Evolutionary conservation across 169 alveolate genomes (phyloP).

Genomic region (Plasmodium fragile): DNA sequence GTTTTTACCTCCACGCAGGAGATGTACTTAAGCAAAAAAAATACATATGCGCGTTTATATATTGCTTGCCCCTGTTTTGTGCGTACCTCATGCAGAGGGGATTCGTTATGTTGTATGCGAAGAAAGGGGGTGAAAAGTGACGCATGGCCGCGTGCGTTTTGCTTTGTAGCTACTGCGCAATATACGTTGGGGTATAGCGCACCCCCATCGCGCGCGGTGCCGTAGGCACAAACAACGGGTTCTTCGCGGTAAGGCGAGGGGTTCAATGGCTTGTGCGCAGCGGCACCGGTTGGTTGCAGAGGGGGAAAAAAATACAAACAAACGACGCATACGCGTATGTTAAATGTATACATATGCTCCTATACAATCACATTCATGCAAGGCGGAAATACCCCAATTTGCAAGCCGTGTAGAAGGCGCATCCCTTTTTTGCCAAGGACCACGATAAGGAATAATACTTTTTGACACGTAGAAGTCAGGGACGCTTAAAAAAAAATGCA

Average conservation of each 20-base stretch:
- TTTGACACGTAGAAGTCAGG: not conserved
- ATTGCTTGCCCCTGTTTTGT: not conserved
- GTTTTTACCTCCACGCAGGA: not conserved
- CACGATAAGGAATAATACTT: not conserved
- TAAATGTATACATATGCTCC: not conserved
- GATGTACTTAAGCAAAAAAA: not conserved
- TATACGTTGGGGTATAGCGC: not conserved
- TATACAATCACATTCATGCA: not conserved
- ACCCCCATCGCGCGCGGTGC: not conserved
- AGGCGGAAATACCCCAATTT: not conserved
- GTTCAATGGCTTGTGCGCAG: not conserved
- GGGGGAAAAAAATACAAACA: not conserved
- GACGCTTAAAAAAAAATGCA: not conserved
- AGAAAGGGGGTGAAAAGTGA: not conserved
- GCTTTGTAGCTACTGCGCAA: not conserved
- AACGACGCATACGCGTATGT: not conserved
- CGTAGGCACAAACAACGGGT: not conserved
- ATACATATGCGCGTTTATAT: not conserved
- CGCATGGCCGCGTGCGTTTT: not conserved
- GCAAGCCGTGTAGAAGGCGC: not conserved
- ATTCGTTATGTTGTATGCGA: not conserved
- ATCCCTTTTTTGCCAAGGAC: not conserved
- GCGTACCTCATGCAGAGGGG: not conserved
- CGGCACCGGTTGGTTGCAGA: not conserved
- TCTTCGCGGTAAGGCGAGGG: not conserved